Evolutionary conservation across 2,329 filamentous ascomycete species (phyloP), one percentile per base, ranked within the genome.

Genomic region (Fusarium agapanthi): DNA sequence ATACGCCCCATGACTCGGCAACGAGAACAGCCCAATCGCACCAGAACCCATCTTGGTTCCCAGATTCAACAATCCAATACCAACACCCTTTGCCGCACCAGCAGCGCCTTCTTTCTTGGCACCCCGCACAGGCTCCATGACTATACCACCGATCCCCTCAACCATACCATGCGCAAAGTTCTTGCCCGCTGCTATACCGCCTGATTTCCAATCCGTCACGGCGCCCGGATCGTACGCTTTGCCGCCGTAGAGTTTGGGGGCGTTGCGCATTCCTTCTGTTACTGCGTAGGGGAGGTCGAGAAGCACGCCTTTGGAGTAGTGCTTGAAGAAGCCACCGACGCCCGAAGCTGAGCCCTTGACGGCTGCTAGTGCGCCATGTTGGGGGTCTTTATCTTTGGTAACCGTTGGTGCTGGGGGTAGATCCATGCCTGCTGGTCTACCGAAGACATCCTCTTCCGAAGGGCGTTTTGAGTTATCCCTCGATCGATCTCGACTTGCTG

Each of bases 261-360:
- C 71, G 1, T 73, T 66, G 5, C 72, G 69, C 54, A 71, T 70
- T 0, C 72, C 75, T 60, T 76, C 75, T 6, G 75, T 64, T 1
- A 77, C 43, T 0, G 75, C 73, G 7, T 76, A 67, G 16, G 44
- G 75, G 53, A 37, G 73, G 22, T 38, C 76, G 4, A 28, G 69
- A 2, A 59, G 64, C 38, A 60, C 35, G 35, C 32, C 73, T 45
- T 18, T 70, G 6, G 24, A 64, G 20, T 75, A 75, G 13, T 71
- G 53, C 24, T 73, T 74, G 57, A 75, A 62, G 37, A 77, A 76
- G 0, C 61, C 63, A 11, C 75, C 73, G 0, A 70, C 61, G 0
- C 75, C 67, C 0, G 69, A 69, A 0, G 72, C 75, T 5, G 69
- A 20, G 5, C 53, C 61, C 15, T 64, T 75, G 1, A 73, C 59